Conservation (phyloP, 805 yeast genomes). For the Metschnikowia henanensis region DNA sequence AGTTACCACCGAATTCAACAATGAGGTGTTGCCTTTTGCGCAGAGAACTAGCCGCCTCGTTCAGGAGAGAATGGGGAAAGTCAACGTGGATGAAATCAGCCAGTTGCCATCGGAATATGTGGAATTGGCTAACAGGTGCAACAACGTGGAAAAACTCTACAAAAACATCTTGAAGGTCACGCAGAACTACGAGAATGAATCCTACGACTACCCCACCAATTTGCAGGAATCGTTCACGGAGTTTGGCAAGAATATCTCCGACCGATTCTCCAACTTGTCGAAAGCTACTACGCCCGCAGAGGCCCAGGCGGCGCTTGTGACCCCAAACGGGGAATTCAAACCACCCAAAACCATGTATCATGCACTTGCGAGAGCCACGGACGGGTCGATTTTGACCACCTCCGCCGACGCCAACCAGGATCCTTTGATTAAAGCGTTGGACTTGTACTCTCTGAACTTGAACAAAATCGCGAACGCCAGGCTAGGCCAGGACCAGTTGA, state of each 20-base stretch:
- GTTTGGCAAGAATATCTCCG: constrained; percentile 62
- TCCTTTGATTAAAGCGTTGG: constrained; percentile 61
- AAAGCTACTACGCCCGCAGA: constrained; percentile 78
- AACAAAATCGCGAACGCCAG: constrained; percentile 79
- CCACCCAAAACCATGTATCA: constrained; percentile 82
- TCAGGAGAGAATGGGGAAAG: constrained; percentile 78
- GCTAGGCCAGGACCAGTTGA: constrained; percentile 76
- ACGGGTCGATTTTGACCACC: constrained; percentile 45
- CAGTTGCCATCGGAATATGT: constrained; percentile 83
- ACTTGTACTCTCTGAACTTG: constrained; percentile 67
- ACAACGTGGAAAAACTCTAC: constrained; percentile 41
- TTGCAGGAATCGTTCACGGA: constrained; percentile 74
- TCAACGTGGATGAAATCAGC: constrained; percentile 61
- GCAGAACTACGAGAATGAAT: constrained; percentile 65
- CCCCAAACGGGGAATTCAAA: constrained; percentile 42
- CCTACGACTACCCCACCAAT: constrained; percentile 82
- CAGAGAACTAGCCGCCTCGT: constrained; percentile 77
- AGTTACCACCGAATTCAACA: constrained; percentile 54
- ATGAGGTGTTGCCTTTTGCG: constrained; percentile 59
- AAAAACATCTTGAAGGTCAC: constrained; percentile 43
- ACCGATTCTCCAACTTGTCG: constrained; percentile 64
- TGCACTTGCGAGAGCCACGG: constrained; percentile 76
- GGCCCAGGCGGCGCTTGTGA: constrained; percentile 69
- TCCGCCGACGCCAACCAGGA: constrained; percentile 42
- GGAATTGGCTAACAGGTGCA: constrained; percentile 40